Percentiles rank a stretch among this genome's conserved stretches.
Conservation (phyloP, 2,329 filamentous ascomycete species). For the Aspergillus uvarum region DNA sequence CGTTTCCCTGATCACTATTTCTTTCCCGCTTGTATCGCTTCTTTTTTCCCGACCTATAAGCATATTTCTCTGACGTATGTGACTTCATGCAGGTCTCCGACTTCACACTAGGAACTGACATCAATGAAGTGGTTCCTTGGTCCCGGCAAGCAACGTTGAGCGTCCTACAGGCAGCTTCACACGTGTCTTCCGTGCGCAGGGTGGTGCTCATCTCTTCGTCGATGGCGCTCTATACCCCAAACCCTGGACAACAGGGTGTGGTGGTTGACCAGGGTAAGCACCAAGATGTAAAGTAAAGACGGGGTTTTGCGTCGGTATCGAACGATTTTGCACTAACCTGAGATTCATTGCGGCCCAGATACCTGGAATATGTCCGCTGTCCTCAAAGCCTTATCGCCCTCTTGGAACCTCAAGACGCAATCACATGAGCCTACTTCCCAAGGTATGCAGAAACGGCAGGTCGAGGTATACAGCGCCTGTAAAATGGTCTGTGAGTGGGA, state of each 20-base stretch:
- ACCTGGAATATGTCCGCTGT: conserved; percentile 11
- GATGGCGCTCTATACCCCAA: not conserved
- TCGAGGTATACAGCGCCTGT: conserved; percentile 34
- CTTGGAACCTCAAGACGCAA: too few species aligned
- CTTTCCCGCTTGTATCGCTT: too few species aligned
- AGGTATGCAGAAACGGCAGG: not conserved
- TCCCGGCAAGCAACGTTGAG: too few species aligned
- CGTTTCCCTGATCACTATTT: too few species aligned
- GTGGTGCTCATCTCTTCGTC: conserved; percentile 23
- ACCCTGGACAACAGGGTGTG: conserved; percentile 9
- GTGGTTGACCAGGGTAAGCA: not conserved
- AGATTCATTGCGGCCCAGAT: not conserved
- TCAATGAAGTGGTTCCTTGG: too few species aligned
- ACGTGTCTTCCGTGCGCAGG: conserved; percentile 8
- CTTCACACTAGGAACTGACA: conserved; percentile 6
- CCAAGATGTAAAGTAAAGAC: too few species aligned
- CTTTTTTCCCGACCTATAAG: too few species aligned
- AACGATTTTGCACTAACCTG: not conserved
- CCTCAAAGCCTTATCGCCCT: not conserved
- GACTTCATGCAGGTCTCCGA: not conserved
- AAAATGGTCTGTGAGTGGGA: conserved; percentile 51
- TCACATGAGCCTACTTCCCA: not conserved
- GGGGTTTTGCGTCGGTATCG: too few species aligned
- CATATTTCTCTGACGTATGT: too few species aligned
- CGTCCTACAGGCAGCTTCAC: too few species aligned